Conservation (phyloP, 352 stramenopile genomes). For the Phytophthora pini region DNA sequence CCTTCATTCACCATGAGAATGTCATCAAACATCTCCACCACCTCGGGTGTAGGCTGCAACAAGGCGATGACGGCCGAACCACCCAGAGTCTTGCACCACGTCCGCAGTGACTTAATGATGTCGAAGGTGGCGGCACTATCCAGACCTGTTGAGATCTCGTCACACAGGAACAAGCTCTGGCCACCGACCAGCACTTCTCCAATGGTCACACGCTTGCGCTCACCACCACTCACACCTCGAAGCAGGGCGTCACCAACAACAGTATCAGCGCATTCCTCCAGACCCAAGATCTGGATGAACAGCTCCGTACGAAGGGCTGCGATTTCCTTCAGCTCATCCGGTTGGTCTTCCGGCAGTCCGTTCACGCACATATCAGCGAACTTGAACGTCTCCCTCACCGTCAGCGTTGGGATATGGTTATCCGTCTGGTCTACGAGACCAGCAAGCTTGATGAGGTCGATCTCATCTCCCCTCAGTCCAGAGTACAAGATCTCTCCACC, state of each 20-base stretch:
- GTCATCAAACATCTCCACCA: slow-evolving; percentile 95
- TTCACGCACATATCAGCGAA: slow-evolving; percentile 48
- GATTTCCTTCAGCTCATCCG: slow-evolving; percentile 76
- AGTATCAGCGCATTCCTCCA: slow-evolving; percentile 91
- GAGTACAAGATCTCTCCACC: slow-evolving; percentile 68
- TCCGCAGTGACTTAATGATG: slow-evolving; percentile 77
- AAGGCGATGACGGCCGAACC: slow-evolving; percentile 50
- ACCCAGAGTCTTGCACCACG: slow-evolving; percentile 44
- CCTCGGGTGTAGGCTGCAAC: slow-evolving; percentile 87
- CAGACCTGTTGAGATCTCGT: slow-evolving; percentile 95
- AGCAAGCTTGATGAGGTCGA: slow-evolving; percentile 69
- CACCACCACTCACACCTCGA: slow-evolving; percentile 91
- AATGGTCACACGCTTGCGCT: slow-evolving; percentile 86
- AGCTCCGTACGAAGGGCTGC: slow-evolving; percentile 66
- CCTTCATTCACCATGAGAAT: slow-evolving; percentile 93
- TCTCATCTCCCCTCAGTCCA: slow-evolving; percentile 55
- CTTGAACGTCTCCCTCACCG: slow-evolving; percentile 39
- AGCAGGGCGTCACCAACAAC: slow-evolving; percentile 88
- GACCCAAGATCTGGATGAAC: slow-evolving; percentile 78
- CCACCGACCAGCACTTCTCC: slow-evolving; percentile 91
- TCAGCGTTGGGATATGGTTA: slow-evolving; percentile 38
- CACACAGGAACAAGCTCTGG: slow-evolving; percentile 82
- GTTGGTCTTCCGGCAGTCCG: slow-evolving; percentile 48
- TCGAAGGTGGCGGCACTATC: slow-evolving; percentile 90
- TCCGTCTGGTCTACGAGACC: slow-evolving; percentile 59